Conservation (phyloP, 345 rosid species). For the Eucalyptus cloeziana region DNA sequence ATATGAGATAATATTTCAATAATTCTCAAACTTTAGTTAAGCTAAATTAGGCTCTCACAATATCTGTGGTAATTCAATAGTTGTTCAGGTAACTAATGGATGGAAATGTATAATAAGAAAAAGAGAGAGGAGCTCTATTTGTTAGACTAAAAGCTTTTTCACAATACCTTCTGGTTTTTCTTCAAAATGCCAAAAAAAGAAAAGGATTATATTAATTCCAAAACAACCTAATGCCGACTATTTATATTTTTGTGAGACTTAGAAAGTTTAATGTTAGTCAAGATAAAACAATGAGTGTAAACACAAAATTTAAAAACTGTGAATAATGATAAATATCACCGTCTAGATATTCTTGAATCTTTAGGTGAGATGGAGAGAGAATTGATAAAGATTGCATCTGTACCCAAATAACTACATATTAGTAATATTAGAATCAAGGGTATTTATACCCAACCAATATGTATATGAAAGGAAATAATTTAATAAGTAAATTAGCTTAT, state of each 20-base stretch:
- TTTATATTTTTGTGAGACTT: background rate
- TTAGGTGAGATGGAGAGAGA: background rate
- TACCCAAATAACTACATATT: background rate
- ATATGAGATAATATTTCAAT: no score
- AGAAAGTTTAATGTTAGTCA: background rate
- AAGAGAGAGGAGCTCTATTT: background rate
- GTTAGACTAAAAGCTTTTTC: background rate
- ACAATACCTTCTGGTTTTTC: rapidly evolving
- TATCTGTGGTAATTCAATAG: rapidly evolving
- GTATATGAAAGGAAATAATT: background rate
- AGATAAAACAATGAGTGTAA: background rate
- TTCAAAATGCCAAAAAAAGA: background rate
- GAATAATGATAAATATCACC: background rate
- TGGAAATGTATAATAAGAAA: background rate
- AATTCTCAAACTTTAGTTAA: background rate
- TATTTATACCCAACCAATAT: background rate
- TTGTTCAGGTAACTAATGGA: background rate
- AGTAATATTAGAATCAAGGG: rapidly evolving
- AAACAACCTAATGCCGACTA: rapidly evolving
- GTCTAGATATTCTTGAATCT: background rate
- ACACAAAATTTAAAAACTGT: rapidly evolving
- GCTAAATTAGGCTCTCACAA: rapidly evolving
- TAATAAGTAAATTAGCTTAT: background rate
- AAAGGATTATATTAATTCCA: background rate
- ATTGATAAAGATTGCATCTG: no score